phyloP scores from a whole-genome alignment of 176 grass and related monocot genomes.

The Tuctoria greenei region DNA sequence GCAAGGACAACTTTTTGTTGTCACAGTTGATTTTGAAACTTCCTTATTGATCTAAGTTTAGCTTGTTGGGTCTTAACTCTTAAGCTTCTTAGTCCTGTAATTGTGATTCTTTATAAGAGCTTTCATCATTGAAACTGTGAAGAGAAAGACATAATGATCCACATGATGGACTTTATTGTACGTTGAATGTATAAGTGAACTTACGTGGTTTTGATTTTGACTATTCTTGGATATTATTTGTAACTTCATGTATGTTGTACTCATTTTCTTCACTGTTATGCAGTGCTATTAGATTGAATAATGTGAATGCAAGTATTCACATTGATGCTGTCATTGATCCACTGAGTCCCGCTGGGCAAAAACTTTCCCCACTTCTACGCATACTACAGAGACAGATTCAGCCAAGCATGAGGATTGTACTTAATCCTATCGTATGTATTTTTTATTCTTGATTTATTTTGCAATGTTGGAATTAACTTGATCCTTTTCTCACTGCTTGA shows the following conservation, averaged over 20 bases:
- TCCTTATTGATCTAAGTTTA: constrained; percentile 15
- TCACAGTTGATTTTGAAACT: background rate
- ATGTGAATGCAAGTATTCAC: constrained; percentile 75
- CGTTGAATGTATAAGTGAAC: background rate
- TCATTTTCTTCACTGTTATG: constrained; percentile 35
- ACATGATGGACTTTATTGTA: constrained; percentile 4
- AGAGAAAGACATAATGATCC: constrained; percentile 26
- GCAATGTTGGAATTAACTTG: constrained; percentile 12
- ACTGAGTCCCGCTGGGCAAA: constrained; percentile 80
- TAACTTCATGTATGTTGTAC: constrained; percentile 32
- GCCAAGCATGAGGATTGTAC: constrained; percentile 95
- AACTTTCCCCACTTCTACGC: constrained; percentile 79
- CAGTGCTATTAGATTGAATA: constrained; percentile 85
- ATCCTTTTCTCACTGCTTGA: constrained; percentile 15
- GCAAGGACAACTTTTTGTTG: background rate
- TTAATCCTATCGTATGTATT: constrained; percentile 95
- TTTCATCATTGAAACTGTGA: constrained; percentile 1
- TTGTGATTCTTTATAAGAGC: background rate
- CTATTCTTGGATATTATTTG: constrained; percentile 12
- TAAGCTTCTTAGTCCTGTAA: constrained; percentile 4
- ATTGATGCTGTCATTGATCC: constrained; percentile 99
- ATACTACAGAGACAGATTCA: constrained; percentile 80
- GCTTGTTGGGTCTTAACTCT: constrained; percentile 22
- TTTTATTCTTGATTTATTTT: constrained; percentile 27
- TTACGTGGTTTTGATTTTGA: background rate